Evolutionary conservation across 306 rosid species (phyloP).

Genomic region (Citrullus colocynthis): DNA sequence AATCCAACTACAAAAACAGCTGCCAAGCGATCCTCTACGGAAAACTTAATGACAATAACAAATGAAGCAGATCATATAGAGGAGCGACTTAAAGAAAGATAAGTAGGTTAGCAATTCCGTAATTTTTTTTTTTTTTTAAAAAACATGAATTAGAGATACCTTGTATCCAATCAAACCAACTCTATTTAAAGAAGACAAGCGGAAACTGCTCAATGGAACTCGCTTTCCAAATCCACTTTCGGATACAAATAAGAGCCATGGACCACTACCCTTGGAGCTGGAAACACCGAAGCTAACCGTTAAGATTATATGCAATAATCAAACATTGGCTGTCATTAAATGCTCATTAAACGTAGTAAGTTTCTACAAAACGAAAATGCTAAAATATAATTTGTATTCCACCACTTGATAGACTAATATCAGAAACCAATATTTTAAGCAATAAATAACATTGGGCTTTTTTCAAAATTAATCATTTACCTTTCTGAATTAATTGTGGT

Average conservation of each 20-base stretch:
- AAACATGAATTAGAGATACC: constrained; percentile 28
- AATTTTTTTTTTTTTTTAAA: not conserved
- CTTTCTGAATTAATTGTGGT: not conserved
- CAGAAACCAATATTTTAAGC: not conserved
- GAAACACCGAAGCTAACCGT: not conserved
- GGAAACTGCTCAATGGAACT: constrained; percentile 78
- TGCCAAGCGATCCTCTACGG: constrained; percentile 70
- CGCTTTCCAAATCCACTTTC: constrained; percentile 93
- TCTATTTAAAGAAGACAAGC: constrained; percentile 58
- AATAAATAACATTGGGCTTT: not conserved
- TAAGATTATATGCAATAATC: not conserved
- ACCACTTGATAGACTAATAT: not conserved
- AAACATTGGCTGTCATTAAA: not conserved
- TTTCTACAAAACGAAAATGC: not conserved
- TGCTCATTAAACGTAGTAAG: not conserved
- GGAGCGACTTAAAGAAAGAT: not conserved
- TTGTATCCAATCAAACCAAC: constrained; percentile 93
- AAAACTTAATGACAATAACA: constrained; percentile 30
- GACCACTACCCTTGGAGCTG: constrained; percentile 56
- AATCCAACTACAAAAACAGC: constrained; percentile 94
- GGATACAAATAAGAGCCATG: constrained; percentile 92
- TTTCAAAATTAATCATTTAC: not conserved
- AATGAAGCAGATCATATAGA: constrained; percentile 5
- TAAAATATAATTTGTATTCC: not conserved
- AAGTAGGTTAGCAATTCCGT: not conserved